These are phyloP conservation scores for Claviceps humidiphila DNA, from an alignment of 2,329 filamentous ascomycete genomes.

Conservation along the genomic window DNA sequence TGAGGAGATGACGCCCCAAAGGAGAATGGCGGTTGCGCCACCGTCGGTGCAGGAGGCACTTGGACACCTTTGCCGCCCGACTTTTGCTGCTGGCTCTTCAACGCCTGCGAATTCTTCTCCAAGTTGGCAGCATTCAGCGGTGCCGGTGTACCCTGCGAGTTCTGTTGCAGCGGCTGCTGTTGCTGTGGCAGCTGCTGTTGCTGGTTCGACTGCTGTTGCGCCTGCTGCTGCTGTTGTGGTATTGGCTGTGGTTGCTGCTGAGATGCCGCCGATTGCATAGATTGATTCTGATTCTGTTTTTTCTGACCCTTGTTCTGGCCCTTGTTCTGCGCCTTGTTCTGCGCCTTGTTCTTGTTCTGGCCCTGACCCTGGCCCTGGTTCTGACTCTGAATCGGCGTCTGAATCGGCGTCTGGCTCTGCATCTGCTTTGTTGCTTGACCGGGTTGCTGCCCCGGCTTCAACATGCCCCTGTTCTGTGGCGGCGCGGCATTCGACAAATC, in stretches of 20 bases:
- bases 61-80: conserved; percentile 30
- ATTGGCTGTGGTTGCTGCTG: conserved; percentile 20
- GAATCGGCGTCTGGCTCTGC: no score
- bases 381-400: no score
- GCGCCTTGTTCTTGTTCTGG: no score
- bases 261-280: conserved; percentile 1
- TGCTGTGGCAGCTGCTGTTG: conserved; percentile 14
- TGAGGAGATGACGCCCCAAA: conserved; percentile 45
- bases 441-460: conserved; percentile 12
- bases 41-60: conserved; percentile 43
- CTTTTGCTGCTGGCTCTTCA: conserved; percentile 26
- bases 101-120: conserved; percentile 36
- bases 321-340: no score
- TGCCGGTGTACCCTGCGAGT: conserved; percentile 12
- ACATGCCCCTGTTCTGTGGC: conserved; percentile 10
- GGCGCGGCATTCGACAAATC: conserved; percentile 26
- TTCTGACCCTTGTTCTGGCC: no score
- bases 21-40: conserved; percentile 41
- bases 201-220: conserved; percentile 4
- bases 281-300: conserved; percentile 12
- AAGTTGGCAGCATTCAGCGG: conserved; percentile 34
- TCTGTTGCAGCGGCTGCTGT: conserved; percentile 13
- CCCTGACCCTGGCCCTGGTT: no score
- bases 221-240: conserved; percentile 16
- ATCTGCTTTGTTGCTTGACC: conserved; percentile 13